phyloP scores from a whole-genome alignment of 202 grass and related monocot species.

The Carex sylvatica region DNA sequence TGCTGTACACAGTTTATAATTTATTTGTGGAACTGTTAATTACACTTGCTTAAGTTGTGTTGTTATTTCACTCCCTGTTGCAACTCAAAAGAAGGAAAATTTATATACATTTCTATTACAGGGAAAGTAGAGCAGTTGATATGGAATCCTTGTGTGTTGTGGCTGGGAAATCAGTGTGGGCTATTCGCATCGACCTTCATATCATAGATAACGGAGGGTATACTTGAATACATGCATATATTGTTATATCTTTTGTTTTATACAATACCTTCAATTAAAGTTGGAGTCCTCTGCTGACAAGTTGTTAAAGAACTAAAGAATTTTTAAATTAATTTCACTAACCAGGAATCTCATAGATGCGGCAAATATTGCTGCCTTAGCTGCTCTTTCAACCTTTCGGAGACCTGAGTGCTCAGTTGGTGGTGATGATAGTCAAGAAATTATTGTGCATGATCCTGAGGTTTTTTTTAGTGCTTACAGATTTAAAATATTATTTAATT shows the following conservation, averaged over 20 bases:
- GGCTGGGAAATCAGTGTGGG: slow-evolving; percentile 87
- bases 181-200: slow-evolving; percentile 80
- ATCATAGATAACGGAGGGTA: slow-evolving; percentile 99
- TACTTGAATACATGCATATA: slow-evolving; percentile 12
- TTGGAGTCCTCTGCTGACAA: not conserved
- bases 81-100: not conserved
- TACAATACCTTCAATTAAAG: not conserved
- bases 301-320: not conserved
- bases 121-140: slow-evolving; percentile 93
- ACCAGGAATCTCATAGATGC: slow-evolving; percentile 90
- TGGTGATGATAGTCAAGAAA: slow-evolving; percentile 77
- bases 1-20: not conserved
- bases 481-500: not conserved
- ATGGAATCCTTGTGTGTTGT: slow-evolving; percentile 95
- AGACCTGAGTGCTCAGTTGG: slow-evolving; percentile 79
- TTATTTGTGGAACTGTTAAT: not conserved
- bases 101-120: slow-evolving; percentile 21
- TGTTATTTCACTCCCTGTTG: not conserved
- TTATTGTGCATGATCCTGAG: slow-evolving; percentile 82
- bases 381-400: slow-evolving; percentile 77
- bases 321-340: not conserved
- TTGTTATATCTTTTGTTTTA: not conserved
- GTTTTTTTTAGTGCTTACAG: slow-evolving; percentile 34
- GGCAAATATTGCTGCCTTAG: slow-evolving; percentile 88
- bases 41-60: not conserved